Evolutionary conservation across 164 flowering plant genomes (phyloP).

Genomic region (Nymphaea thermarum): DNA sequence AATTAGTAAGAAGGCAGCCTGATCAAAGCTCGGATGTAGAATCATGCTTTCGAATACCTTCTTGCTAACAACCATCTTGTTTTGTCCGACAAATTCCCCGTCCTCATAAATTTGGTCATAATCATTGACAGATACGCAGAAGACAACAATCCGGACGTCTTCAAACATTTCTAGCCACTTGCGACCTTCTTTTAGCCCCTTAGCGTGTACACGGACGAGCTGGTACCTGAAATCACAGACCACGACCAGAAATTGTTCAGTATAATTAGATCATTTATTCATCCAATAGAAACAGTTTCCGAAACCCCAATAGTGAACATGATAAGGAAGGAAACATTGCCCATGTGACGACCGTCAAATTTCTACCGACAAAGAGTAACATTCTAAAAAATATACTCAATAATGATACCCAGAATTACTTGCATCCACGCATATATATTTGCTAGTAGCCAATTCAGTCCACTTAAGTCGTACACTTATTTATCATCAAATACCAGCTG

Average conservation of each 20-base stretch:
- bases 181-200: conserved; percentile 77
- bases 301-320: no score
- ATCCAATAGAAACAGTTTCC: no score
- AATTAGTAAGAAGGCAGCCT: conserved; percentile 64
- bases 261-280: no score
- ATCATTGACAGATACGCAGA: conserved; percentile 72
- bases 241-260: neutral
- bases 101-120: conserved; percentile 55
- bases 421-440: no score
- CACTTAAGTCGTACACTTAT: no score
- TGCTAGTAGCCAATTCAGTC: no score
- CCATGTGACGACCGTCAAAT: no score
- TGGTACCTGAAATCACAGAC: conserved; percentile 50
- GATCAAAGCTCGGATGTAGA: conserved; percentile 71
- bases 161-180: conserved; percentile 99
- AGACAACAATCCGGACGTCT: conserved; percentile 70
- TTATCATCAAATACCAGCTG: no score
- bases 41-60: conserved; percentile 74
- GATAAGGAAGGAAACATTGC: no score
- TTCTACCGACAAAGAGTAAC: no score
- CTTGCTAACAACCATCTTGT: conserved; percentile 68
- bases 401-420: no score
- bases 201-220: conserved; percentile 66
- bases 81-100: conserved; percentile 29
- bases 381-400: no score